Percentiles rank a stretch among this genome's conserved stretches.
These are phyloP conservation scores for Cryptosporidium parvum DNA, from an alignment of 169 alveolate genomes.

Conservation along the genomic window DNA sequence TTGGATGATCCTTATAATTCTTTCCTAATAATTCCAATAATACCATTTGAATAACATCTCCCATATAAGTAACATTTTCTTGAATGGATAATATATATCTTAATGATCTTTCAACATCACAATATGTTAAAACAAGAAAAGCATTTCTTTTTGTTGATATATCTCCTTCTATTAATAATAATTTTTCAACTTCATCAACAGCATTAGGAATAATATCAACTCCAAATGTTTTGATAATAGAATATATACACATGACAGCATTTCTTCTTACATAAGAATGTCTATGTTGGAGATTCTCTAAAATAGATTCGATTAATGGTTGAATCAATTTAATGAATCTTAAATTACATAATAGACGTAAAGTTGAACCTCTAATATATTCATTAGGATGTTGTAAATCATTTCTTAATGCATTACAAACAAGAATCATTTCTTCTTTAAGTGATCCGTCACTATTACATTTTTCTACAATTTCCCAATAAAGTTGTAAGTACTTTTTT, in stretches of 20 bases:
- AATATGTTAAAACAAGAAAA: constrained; percentile 86
- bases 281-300: constrained; percentile 90
- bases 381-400: constrained; percentile 96
- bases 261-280: constrained; percentile 94
- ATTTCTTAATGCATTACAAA: constrained; percentile 95
- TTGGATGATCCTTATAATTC: constrained; percentile 88
- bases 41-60: constrained; percentile 88
- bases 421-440: constrained; percentile 95
- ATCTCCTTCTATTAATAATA: constrained; percentile 87
- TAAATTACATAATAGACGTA: constrained; percentile 92
- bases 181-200: constrained; percentile 82
- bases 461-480: constrained; percentile 95
- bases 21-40: constrained; percentile 90
- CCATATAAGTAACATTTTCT: constrained; percentile 75
- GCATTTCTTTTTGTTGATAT: constrained; percentile 94
- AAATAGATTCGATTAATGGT: constrained; percentile 91
- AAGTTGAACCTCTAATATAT: constrained; percentile 95
- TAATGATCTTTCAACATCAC: constrained; percentile 88
- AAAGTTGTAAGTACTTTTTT: constrained; percentile 92
- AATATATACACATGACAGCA: constrained; percentile 92
- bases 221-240: constrained; percentile 89
- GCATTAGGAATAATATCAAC: constrained; percentile 89
- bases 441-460: constrained; percentile 93
- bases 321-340: constrained; percentile 90
- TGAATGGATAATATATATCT: constrained; percentile 80